Base-by-base conservation (phyloP, 2,329 filamentous ascomycete genomes). In the Fonsecaea pugnacius region DNA sequence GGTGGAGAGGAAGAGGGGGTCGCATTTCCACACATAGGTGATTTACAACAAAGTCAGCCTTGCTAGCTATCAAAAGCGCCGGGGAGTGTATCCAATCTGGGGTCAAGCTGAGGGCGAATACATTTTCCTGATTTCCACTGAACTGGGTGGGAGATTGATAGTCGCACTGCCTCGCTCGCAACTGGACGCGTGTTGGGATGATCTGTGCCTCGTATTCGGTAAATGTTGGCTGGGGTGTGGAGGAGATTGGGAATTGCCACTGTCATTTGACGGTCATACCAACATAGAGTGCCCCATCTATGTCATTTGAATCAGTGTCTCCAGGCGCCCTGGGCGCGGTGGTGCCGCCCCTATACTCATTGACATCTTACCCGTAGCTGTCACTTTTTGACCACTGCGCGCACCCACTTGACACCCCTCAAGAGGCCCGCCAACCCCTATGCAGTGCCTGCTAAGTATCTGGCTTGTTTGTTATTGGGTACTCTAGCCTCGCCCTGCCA, bases 401-500 rank as follows among this genome's bases (percentile, higher is more conserved):
- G 18, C 12, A 18, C 7, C 43, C 38, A 9, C 43, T 48, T 9
- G 43, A 48, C 8, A 48, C 43, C 18, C 43, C 21, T 10, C 18
- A 2, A 14, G 21, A 27, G 43, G 3, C 9, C 43, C 43, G 18
- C 12, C 38, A 7, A 2, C 38, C 38, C 36, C 38, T 43, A 7
- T 5, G 38, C n/a, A 4, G 43, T 21, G 43, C 43, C 43, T 48
- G 24, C 43, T 6, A 24, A 48, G 3, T 16, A 12, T n/a, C 18
- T 21, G 16, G 35, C 16, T 60, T 33, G 48, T 32, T 16, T 9
- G n/a, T 46, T 46, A 21, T 9, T 21, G 36, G 27, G 57, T 43
- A 56, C 21, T 48, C 43, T 18, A 27, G 10, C 16, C 52, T 36
- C 9, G 54, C 40, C 55, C 57, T 59, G 57, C 57, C 57, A 59